Conservation (phyloP, 768 basidiomycete species). For the Sarcodon sp. region DNA sequence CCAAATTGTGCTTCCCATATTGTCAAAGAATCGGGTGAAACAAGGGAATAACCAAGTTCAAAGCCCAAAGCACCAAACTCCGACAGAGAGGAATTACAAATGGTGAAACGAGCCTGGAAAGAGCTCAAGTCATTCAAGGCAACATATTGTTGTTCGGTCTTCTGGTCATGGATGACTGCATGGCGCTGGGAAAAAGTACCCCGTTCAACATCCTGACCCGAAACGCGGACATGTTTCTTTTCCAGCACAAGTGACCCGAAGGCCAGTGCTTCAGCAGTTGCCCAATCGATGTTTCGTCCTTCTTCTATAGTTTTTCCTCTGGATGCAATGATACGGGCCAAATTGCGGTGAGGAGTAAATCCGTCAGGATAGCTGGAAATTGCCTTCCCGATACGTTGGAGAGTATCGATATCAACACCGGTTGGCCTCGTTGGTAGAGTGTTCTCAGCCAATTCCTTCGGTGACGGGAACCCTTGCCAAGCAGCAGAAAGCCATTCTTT, state of each 20-base stretch:
- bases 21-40: slow-evolving; percentile 83
- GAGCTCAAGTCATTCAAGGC: slow-evolving; percentile 82
- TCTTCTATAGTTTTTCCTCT: slow-evolving; percentile 90
- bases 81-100: slow-evolving; percentile 95
- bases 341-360: slow-evolving; percentile 85
- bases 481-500: slow-evolving; percentile 97
- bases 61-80: slow-evolving; percentile 94
- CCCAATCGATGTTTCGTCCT: slow-evolving; percentile 91
- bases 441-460: slow-evolving; percentile 87
- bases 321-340: slow-evolving; percentile 78
- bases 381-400: slow-evolving; percentile 76
- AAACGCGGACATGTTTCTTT: slow-evolving; percentile 87
- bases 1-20: slow-evolving; percentile 99
- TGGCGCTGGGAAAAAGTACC: slow-evolving; percentile 99
- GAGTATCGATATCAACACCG: slow-evolving; percentile 61
- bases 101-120: slow-evolving; percentile 83
- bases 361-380: slow-evolving; percentile 79
- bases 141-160: slow-evolving; percentile 80
- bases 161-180: slow-evolving; percentile 93
- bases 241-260: slow-evolving; percentile 90
- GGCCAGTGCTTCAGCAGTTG: slow-evolving; percentile 95
- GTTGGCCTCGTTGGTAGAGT: slow-evolving; percentile 87
- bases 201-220: slow-evolving; percentile 97
- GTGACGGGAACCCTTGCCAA: slow-evolving; percentile 98
- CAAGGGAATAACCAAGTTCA: slow-evolving; percentile 96